These are phyloP conservation scores for Metarhizium humberi DNA, from an alignment of 2,329 filamentous ascomycete genomes.

Conservation along the genomic window DNA sequence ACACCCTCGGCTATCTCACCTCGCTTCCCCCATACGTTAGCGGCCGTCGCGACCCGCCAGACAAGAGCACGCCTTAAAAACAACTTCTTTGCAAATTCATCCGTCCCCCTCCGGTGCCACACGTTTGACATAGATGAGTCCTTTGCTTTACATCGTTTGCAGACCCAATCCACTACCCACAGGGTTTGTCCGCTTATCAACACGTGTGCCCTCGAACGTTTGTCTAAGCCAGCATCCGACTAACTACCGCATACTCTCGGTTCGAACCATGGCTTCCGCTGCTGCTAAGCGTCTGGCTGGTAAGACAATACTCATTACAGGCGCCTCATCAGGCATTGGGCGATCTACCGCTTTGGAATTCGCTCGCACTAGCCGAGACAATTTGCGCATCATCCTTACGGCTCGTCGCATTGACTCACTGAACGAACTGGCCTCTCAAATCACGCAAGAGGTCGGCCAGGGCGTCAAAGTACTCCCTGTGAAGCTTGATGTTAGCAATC, in stretches of 20 bases:
- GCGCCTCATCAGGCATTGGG: conserved; percentile 89
- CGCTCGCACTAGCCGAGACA: conserved; percentile 69
- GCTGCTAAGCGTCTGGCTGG: conserved; percentile 77
- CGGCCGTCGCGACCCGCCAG: no score
- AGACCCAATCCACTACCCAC: neutral
- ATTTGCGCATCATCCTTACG: conserved; percentile 77
- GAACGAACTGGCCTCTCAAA: conserved; percentile 66
- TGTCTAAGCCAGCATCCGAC: neutral
- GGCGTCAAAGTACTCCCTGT: conserved; percentile 77
- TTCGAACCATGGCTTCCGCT: conserved; percentile 33
- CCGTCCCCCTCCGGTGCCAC: neutral
- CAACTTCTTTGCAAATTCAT: no score
- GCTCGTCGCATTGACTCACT: conserved; percentile 77
- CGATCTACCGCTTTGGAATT: conserved; percentile 81
- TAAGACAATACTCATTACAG: conserved; percentile 89
- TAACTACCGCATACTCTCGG: neutral
- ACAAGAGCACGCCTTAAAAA: no score
- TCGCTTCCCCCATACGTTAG: no score
- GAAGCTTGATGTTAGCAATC: conserved; percentile 78
- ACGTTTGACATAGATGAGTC: neutral
- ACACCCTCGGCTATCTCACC: no score
- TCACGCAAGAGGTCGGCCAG: conserved; percentile 64
- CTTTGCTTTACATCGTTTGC: neutral
- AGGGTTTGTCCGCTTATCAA: neutral
- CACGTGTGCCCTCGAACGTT: neutral